Evolutionary conservation across 148 eudicot genomes (phyloP).

Genomic region (Rheum nobile): DNA sequence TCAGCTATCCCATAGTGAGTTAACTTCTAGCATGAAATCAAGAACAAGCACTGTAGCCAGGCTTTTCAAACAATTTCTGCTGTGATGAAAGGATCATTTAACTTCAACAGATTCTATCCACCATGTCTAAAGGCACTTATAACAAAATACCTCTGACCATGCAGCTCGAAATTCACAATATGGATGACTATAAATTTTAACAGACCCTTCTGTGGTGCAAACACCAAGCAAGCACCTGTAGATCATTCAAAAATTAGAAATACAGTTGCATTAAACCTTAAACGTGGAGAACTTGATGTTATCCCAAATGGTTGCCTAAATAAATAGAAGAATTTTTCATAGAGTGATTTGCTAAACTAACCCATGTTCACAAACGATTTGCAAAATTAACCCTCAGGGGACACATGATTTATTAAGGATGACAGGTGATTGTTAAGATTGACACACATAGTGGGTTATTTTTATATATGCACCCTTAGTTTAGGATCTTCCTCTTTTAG

Average conservation of each 20-base stretch:
- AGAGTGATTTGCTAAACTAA: not conserved
- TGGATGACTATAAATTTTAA: constrained; percentile 74
- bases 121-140: not conserved
- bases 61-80: not conserved
- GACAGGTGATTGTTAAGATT: not conserved
- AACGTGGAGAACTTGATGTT: not conserved
- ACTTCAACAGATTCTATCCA: not conserved
- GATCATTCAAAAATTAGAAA: not conserved
- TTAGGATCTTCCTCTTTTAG: not conserved
- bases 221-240: constrained; percentile 87
- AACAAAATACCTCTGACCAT: constrained; percentile 81
- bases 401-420: not conserved
- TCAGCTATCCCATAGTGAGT: not conserved
- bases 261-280: not conserved
- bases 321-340: not conserved
- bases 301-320: not conserved
- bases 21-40: not conserved
- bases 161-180: constrained; percentile 67
- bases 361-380: not conserved
- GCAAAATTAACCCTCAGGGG: not conserved
- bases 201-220: constrained; percentile 70
- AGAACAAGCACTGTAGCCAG: not conserved
- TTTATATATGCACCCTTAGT: not conserved
- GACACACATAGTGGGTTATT: not conserved
- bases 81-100: no score